Base-by-base conservation (phyloP, 2,329 filamentous ascomycete species). In the Ophiostoma montium region DNA sequence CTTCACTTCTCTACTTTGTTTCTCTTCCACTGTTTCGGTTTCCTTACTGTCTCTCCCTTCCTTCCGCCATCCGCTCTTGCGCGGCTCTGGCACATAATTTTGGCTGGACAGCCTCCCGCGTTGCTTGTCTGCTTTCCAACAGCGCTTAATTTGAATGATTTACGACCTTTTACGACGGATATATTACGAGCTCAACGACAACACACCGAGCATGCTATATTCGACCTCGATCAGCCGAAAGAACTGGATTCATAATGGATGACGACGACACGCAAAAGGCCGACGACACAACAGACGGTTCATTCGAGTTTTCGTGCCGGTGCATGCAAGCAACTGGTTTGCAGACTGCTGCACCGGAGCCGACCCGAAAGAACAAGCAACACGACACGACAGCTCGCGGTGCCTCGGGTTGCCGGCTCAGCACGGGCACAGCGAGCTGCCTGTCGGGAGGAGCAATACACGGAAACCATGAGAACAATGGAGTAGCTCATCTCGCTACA, bases 401-500 rank as follows among this genome's bases (percentile, higher is more conserved):
- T 12, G 10, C 4, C 32, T 33, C 32, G 32, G 32, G 9, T 12
- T 33, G 11, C 32, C 13, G 11, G 32, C 11, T 11, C 10, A 33
- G 11, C 9, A 5, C 32, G 32, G 32, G 38, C 10, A 41, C 38
- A 7, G 7, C 13, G 27, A 35, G 3, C 13, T 8, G 8, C 5
- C 23, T 27, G 23, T 27, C 23, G 23, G 23, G n/a, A n/a, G n/a
- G n/a, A n/a, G n/a, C n/a, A n/a, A n/a, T n/a, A n/a, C n/a, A 5
- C 8, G 23, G 23, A 4, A 27, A 27, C 23, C n/a, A n/a, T 27
- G 23, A 36, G 33, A 32, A 16, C 15, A 43, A 13, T 45, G 27
- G 19, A 33, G 44, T 50, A 53, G 52, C 46, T 47, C 52, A 52
- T 48, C 54, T 51, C 52, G 53, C 54, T 54, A 54, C 54, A 50